Evolutionary conservation across 2,329 filamentous ascomycete species (phyloP), one percentile per base, ranked within the genome.

Genomic region (Purpureocillium takamizusanense): DNA sequence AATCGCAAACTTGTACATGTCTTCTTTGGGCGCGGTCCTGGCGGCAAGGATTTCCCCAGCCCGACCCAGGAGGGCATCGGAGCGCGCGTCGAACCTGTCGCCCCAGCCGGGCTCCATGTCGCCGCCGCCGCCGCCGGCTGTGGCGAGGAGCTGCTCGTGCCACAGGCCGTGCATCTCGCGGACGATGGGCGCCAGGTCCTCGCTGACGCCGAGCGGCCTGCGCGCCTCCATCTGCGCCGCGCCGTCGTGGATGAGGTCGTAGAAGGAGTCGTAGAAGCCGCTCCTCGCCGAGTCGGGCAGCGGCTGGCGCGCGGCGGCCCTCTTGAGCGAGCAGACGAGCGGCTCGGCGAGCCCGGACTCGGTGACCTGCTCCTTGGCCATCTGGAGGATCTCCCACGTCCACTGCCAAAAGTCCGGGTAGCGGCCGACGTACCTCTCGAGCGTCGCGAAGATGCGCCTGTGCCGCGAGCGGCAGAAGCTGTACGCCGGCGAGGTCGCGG

Each of bases 101-200:
- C 42, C 42, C 42, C 40, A 45, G 12, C 42, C 40, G 1, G 38
- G 40, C 23, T 37, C 21, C n/a, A n/a, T n/a, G n/a, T n/a, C n/a
- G n/a, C n/a, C n/a, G n/a, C n/a, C n/a, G n/a, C n/a, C n/a, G n/a
- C n/a, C n/a, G n/a, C n/a, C n/a, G 25, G 30, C 42, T 42, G 14
- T 27, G 4, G 9, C 35, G 4, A 40, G 35, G 1, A 45, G 42
- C 27, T 36, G n/a, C 7, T 17, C 27, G 15, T 45, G 40, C 40
- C 40, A 45, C 23, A 45, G 29, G 25, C 17, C 6, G 27, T 42
- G 35, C 7, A 42, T 31, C 1, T 38, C 21, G 11, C 35, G 13
- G 4, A 38, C 27, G 3, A 40, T 14, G 3, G 36, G 16, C 13
- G 14, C 40, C 10, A 42, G 23, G 17, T 33, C 23, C 16, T 31